Evolutionary conservation across 345 rosid species (phyloP).

Genomic region (Hibiscus syriacus): DNA sequence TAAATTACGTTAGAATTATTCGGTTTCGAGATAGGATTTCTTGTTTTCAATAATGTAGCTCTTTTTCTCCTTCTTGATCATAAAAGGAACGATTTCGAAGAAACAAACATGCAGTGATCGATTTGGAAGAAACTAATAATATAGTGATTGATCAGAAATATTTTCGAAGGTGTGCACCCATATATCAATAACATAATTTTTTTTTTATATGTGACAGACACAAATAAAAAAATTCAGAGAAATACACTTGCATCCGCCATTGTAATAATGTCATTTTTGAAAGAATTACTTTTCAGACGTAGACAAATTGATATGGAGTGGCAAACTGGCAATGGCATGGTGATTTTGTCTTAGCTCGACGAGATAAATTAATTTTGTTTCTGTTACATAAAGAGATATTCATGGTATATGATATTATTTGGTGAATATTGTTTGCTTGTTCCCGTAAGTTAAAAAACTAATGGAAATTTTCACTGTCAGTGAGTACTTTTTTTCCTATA

Average conservation of each 20-base stretch:
- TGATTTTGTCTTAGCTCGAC: not conserved
- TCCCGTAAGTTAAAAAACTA: not conserved
- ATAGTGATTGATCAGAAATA: no score
- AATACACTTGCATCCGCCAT: no score
- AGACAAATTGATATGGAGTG: not conserved
- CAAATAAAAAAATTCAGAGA: no score
- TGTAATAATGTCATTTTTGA: no score
- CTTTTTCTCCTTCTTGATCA: no score
- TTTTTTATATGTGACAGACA: no score
- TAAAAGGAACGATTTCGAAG: not conserved
- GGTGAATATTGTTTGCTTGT: not conserved
- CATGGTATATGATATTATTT: not conserved
- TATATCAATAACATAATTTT: no score
- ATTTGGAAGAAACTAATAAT: not conserved
- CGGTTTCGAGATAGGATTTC: not conserved
- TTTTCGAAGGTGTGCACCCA: no score
- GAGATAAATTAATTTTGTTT: not conserved
- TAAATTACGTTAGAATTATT: not conserved
- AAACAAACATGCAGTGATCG: no score
- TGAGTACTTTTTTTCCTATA: constrained; percentile 23
- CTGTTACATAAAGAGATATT: not conserved
- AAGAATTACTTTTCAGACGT: not conserved
- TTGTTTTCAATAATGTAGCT: not conserved
- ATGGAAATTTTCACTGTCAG: constrained; percentile 8
- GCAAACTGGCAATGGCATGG: not conserved